Conservation (phyloP, 148 eudicot genomes). For the Chenopodium quinoa region DNA sequence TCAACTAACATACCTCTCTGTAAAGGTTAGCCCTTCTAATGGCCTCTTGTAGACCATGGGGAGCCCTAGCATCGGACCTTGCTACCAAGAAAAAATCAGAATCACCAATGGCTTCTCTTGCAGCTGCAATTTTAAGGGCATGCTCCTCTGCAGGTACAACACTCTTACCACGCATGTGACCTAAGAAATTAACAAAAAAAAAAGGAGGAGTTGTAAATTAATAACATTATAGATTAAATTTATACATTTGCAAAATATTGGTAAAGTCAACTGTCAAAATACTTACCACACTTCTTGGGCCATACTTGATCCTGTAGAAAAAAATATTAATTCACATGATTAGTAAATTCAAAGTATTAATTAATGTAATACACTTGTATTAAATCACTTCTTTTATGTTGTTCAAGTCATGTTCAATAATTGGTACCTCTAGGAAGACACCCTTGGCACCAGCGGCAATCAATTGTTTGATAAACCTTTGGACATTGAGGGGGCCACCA, state of each 20-base stretch:
- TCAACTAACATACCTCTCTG: slow-evolving; percentile 22
- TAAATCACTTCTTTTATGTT: no score
- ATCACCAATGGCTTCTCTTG: slow-evolving; percentile 43
- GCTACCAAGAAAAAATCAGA: slow-evolving; percentile 39
- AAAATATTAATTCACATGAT: neutral
- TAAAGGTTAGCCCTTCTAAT: slow-evolving; percentile 39
- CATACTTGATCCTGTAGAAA: slow-evolving; percentile 37
- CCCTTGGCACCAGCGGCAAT: slow-evolving; percentile 41
- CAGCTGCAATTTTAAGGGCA: slow-evolving; percentile 40
- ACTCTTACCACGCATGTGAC: slow-evolving; percentile 33
- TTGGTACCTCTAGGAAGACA: slow-evolving; percentile 35
- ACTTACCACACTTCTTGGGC: slow-evolving; percentile 47
- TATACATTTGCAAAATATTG: neutral
- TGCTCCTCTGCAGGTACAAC: slow-evolving; percentile 41
- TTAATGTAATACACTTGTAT: no score
- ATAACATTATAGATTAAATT: neutral
- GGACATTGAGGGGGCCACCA: slow-evolving; percentile 43
- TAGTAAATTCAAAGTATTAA: neutral
- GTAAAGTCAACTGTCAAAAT: neutral
- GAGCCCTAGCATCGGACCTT: slow-evolving; percentile 43
- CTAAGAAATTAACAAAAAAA: neutral
- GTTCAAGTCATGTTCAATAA: no score
- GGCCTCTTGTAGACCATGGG: slow-evolving; percentile 35
- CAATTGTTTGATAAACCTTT: slow-evolving; percentile 35
- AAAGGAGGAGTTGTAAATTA: neutral